A percentile compares a stretch with the other conserved stretches of the same genome.
phyloP scores from a whole-genome alignment of 1,284 basidiomycete species.

The Rhodofomes roseus region DNA sequence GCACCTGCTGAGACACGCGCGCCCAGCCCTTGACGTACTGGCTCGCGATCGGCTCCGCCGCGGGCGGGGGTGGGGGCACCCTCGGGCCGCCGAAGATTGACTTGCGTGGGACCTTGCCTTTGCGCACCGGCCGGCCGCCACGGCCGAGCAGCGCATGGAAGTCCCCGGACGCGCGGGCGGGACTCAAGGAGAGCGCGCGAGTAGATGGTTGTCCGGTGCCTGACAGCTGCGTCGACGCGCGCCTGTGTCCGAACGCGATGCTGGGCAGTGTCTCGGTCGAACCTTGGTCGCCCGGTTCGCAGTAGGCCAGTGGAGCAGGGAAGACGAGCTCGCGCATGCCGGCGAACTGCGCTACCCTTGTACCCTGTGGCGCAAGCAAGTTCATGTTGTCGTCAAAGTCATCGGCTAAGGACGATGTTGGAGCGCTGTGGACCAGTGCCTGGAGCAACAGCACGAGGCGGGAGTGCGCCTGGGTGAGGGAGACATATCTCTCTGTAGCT shows the following conservation, averaged over 20 bases:
- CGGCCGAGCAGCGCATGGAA: constrained; percentile 16
- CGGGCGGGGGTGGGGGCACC: constrained; percentile 43
- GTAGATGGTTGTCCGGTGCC: neutral
- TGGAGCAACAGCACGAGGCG: constrained; percentile 72
- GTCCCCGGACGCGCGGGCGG: constrained; percentile 16
- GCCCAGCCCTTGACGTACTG: constrained; percentile 50
- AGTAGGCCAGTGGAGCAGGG: constrained; percentile 55
- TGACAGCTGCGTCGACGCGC: constrained; percentile 9
- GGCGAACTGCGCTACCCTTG: constrained; percentile 19
- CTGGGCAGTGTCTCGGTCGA: neutral
- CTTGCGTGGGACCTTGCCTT: constrained; percentile 9
- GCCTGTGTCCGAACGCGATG: neutral
- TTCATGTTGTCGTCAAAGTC: constrained; percentile 30
- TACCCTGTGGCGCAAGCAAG: constrained; percentile 18
- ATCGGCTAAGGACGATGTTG: constrained; percentile 31
- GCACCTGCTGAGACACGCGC: constrained; percentile 34
- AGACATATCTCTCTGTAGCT: constrained; percentile 38
- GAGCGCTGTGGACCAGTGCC: constrained; percentile 59
- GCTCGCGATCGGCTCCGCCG: constrained; percentile 48
- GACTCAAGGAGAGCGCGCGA: constrained; percentile 5
- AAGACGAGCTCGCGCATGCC: constrained; percentile 60
- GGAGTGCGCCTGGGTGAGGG: constrained; percentile 58
- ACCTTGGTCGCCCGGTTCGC: constrained; percentile 12
- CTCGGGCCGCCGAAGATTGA: constrained; percentile 35
- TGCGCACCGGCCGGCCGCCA: neutral